Base-by-base conservation (phyloP, 257 asterid species). In the Solanum clarkiae region DNA sequence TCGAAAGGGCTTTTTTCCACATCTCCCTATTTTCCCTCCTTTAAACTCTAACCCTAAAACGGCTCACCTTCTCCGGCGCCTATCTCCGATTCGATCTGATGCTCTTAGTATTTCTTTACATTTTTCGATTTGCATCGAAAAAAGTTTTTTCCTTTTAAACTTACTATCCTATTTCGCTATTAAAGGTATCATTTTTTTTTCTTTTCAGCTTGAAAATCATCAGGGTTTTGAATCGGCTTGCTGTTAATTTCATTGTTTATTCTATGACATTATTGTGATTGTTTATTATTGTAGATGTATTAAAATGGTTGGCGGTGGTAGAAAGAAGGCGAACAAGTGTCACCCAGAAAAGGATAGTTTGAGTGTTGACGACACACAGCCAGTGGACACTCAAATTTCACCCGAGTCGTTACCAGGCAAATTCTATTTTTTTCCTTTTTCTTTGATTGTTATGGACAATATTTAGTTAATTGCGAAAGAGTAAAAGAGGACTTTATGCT, bases 321-420 rank as follows among this genome's bases (percentile, higher is more conserved):
- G 68, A 20, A 88, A 82, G 22, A 86, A 84, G 9, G 86, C 86
- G 62, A 77, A 75, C 60, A 70, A 55, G 16, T 49, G 17, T 51
- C 3, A 88, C 68, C 85, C 87, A 5, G 80, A 22, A 66, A 79
- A 84, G 69, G 86, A 47, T 74, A 91, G 80, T 89, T 71, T 82
- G 7, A 56, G 72, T 80, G 85, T 88, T 84, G 83, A 42, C 49
- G 93, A 80, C 20, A 90, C 93, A 40, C 95, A 89, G 79, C 83
- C 88, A 66, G 86, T 91, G 49, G 93, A 90, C 77, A 86, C 85
- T 83, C 93, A 83, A 18, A 72, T 85, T 89, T 88, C 88, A 86
- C 88, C 84, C 12, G 55, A 55, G 36, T 65, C 80, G 3, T 85
- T 60, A 14, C 65, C 89, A 36, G 95, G 95, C 90, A 86, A 70